Conservation (phyloP, 192 early-diverging fungal genomes). For the Dispira simplex region DNA sequence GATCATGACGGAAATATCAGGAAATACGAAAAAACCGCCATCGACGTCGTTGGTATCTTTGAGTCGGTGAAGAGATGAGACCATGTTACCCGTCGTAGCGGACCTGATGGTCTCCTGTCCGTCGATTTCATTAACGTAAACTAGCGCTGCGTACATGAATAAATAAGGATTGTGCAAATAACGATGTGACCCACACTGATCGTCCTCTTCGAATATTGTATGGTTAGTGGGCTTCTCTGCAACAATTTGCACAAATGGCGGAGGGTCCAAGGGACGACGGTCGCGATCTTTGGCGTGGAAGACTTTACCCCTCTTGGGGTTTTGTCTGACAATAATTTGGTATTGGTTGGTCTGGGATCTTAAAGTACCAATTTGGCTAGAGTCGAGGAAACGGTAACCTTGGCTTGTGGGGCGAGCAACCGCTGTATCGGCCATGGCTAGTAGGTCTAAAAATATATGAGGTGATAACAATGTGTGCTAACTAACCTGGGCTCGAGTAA, state of each 20-base stretch:
- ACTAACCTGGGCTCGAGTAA: no score
- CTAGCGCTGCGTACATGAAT: constrained; percentile 26
- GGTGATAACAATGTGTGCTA: no score
- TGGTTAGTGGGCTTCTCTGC: no score
- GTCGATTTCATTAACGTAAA: constrained; percentile 19
- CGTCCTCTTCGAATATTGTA: no score
- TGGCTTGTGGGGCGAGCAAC: neutral
- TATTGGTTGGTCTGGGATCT: neutral
- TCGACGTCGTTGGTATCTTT: constrained; percentile 29
- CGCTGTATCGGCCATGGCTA: neutral
- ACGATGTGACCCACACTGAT: constrained; percentile 14
- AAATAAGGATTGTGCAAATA: constrained; percentile 28
- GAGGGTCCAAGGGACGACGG: no score
- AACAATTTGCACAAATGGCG: no score
- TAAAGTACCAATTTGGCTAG: neutral
- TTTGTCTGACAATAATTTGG: neutral
- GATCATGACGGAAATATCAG: neutral
- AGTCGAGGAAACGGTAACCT: neutral
- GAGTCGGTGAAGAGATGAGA: constrained; percentile 45
- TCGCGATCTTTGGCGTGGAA: no score
- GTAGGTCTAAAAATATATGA: neutral
- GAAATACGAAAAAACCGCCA: neutral
- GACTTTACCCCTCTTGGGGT: no score
- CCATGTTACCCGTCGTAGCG: constrained; percentile 47
- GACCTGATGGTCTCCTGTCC: constrained; percentile 18